These are phyloP conservation scores for Fusarium circinatum DNA, from an alignment of 2,329 filamentous ascomycete species.

Conservation along the genomic window DNA sequence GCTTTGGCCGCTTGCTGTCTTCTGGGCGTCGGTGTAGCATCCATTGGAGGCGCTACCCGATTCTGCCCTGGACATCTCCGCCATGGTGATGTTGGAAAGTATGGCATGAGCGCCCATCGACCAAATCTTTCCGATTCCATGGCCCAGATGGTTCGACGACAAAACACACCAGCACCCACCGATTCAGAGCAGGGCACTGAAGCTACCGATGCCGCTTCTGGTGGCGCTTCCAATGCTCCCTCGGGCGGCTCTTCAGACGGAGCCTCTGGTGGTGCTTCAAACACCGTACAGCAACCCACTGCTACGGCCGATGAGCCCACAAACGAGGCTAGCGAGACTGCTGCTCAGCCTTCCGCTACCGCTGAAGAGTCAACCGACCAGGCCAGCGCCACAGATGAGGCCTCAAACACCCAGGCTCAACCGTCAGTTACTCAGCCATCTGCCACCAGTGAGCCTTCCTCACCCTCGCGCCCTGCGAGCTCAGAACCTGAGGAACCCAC, in stretches of 20 bases:
- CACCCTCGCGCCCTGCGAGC: conserved; percentile 33
- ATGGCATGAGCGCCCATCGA: conserved; percentile 36
- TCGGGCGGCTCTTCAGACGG: conserved; percentile 13
- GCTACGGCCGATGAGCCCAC: conserved; percentile 29
- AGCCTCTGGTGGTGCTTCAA: conserved; percentile 20
- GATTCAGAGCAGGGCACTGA: conserved; percentile 14
- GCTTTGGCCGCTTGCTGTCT: conserved; percentile 41
- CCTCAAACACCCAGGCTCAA: conserved; percentile 15
- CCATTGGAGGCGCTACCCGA: conserved; percentile 38
- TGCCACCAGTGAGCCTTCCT: conserved; percentile 38
- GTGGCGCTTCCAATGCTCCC: conserved; percentile 1
- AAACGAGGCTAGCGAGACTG: conserved; percentile 9
- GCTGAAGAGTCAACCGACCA: conserved; percentile 13
- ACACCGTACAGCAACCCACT: conserved; percentile 7
- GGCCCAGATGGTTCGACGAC: conserved; percentile 72
- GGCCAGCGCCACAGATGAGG: conserved; percentile 17
- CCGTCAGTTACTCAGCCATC: conserved; percentile 29
- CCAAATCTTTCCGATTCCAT: conserved; percentile 53
- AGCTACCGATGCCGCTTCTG: conserved; percentile 2
- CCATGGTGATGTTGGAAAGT: conserved; percentile 36
- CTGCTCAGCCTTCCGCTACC: conserved; percentile 20
- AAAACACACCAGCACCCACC: conserved; percentile 50
- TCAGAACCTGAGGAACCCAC: conserved; percentile 34
- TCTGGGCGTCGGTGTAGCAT: conserved; percentile 39
- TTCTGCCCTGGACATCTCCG: conserved; percentile 43